Conservation (phyloP, 148 eudicot species). For the Rhododendron mucronatum region DNA sequence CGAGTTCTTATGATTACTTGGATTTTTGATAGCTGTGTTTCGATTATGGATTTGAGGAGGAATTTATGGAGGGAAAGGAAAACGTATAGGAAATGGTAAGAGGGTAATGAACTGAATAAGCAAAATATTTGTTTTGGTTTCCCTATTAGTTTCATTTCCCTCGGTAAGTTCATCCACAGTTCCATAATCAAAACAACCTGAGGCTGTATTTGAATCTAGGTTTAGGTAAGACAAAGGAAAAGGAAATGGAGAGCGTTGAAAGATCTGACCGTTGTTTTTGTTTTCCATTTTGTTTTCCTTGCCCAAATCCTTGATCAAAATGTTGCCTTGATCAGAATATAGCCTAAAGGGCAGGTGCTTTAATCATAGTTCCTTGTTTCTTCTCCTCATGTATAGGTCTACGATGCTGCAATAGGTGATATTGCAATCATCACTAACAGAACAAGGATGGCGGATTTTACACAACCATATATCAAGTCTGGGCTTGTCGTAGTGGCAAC, state of each 20-base stretch:
- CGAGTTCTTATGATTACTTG: conserved; percentile 2
- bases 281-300: not conserved
- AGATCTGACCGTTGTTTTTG: not conserved
- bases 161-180: not conserved
- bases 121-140: not conserved
- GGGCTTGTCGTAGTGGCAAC: conserved; percentile 49
- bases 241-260: not conserved
- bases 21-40: conserved; percentile 34
- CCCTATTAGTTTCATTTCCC: not conserved
- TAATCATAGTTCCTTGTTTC: not conserved
- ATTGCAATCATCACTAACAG: conserved; percentile 56
- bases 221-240: not conserved
- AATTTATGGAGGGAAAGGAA: not conserved
- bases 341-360: not conserved
- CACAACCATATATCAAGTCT: conserved; percentile 63
- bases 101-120: not conserved
- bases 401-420: conserved; percentile 72
- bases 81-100: not conserved
- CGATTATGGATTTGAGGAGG: not conserved
- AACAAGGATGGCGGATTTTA: conserved; percentile 52
- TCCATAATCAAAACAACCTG: not conserved
- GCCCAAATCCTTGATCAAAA: not conserved
- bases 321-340: not conserved
- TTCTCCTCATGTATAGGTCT: conserved; percentile 34
- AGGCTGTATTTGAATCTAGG: not conserved